Evolutionary conservation across 768 basidiomycete species (phyloP).

Genomic region (Leccinellum luteum): DNA sequence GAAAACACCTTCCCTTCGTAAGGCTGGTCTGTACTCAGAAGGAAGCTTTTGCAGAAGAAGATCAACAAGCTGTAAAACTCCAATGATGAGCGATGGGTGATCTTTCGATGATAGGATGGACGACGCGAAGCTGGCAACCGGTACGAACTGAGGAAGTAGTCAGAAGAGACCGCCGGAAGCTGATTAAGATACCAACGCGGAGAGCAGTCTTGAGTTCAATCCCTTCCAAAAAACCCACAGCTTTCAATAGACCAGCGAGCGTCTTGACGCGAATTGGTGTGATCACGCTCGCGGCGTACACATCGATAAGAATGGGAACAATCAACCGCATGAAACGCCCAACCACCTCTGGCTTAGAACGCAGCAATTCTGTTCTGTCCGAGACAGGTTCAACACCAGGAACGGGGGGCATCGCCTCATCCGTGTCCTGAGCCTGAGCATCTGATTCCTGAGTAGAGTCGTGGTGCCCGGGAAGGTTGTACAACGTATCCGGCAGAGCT

Average conservation of each 20-base stretch:
- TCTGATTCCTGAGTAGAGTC: slow-evolving; percentile 33
- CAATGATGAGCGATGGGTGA: slow-evolving; percentile 80
- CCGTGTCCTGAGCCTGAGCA: slow-evolving; percentile 43
- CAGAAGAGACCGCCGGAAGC: slow-evolving; percentile 1
- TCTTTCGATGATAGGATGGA: slow-evolving; percentile 93
- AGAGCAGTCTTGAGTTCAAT: slow-evolving; percentile 76
- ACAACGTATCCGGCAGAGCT: slow-evolving; percentile 21
- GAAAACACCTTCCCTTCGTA: slow-evolving; percentile 94
- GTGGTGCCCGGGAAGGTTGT: slow-evolving; percentile 7
- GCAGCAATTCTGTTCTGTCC: slow-evolving; percentile 73
- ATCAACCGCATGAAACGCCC: slow-evolving; percentile 83
- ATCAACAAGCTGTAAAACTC: slow-evolving; percentile 91
- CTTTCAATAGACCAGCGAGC: slow-evolving; percentile 83
- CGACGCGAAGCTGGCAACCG: slow-evolving; percentile 92
- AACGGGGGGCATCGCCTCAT: slow-evolving; percentile 33
- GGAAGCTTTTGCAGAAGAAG: slow-evolving; percentile 83
- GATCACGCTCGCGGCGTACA: slow-evolving; percentile 97
- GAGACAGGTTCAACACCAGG: slow-evolving; percentile 33
- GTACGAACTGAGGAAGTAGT: slow-evolving; percentile 64
- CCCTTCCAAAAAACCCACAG: slow-evolving; percentile 82
- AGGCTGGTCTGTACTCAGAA: slow-evolving; percentile 79
- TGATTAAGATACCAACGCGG: slow-evolving; percentile 50
- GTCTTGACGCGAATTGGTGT: slow-evolving; percentile 87
- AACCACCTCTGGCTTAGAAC: slow-evolving; percentile 72
- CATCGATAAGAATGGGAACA: slow-evolving; percentile 93